These are phyloP conservation scores for Boletus bicolor DNA, from an alignment of 768 basidiomycete genomes.

Conservation along the genomic window DNA sequence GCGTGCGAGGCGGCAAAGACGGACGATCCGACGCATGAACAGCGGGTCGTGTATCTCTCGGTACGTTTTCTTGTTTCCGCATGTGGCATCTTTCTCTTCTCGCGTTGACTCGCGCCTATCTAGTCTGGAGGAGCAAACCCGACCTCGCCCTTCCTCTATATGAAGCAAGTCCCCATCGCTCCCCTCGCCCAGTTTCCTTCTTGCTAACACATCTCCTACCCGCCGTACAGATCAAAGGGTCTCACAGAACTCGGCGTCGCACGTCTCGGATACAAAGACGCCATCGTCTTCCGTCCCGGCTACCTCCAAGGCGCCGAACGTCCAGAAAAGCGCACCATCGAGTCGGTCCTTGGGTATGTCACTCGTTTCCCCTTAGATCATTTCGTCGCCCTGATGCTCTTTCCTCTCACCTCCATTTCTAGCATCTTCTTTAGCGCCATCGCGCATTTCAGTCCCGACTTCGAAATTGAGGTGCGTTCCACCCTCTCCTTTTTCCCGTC, in stretches of 20 bases:
- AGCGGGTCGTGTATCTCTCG: constrained; percentile 70
- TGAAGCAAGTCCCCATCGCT: constrained; percentile 31
- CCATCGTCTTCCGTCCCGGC: constrained; percentile 66
- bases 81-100: neutral
- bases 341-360: constrained; percentile 43
- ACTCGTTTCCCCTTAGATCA: too few relatives aligned
- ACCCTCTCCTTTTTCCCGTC: neutral
- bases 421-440: constrained; percentile 39
- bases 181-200: neutral
- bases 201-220: neutral
- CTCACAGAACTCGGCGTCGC: constrained; percentile 69
- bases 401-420: neutral
- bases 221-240: constrained; percentile 58
- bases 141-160: constrained; percentile 50
- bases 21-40: constrained; percentile 41
- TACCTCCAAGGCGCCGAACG: constrained; percentile 50
- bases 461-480: constrained; percentile 45
- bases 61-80: constrained; percentile 21
- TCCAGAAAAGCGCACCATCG: constrained; percentile 36
- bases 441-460: constrained; percentile 36
- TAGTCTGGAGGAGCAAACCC: constrained; percentile 51
- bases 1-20: constrained; percentile 64
- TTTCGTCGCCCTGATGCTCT: neutral
- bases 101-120: neutral
- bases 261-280: constrained; percentile 63